Evolutionary conservation across 2,329 filamentous ascomycete species (phyloP), one percentile per base, ranked within the genome.

Genomic region (Neonectria magnoliae): DNA sequence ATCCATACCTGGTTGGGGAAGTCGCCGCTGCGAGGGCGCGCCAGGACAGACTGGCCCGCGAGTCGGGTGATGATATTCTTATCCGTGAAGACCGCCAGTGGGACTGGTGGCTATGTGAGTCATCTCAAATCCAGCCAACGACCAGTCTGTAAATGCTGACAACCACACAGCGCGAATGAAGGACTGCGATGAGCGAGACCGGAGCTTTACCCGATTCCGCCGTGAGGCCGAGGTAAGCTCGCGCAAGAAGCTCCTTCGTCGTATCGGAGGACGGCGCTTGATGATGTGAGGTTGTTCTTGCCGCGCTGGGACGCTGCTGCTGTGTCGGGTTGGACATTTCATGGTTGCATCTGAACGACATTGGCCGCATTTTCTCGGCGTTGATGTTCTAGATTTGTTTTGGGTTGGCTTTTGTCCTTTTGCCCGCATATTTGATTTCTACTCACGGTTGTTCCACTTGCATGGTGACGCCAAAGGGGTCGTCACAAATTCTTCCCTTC

Each of bases 1-100:
- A 92, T 68, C 90, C 89, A 0, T 84, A 89, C 61, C 80, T 92
- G 10, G 90, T 92, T 2, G 90, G 90, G 36, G 89, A 91, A 77
- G 83, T 84, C 55, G 90, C 89, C 4, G 90, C 90, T 2, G 81
- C 82, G 10, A 77, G 82, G 66, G 88, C 88, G 8, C 81, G 87
- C 47, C 78, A 79, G n/a, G 86, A 87, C 72, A 82, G 90, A 65
- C 76, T 90, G 29, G 82, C 83, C n/a, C 80, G 84, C 57, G 85
- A 90, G 77, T 82, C 81, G 42, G 82, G 82, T 1, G 84, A 85
- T 27, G 86, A 87, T 62, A 77, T 88, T 45, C 77, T 91, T 59
- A 77, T 85, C 47, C 79, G 82, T 33, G 87, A 90, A 77, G 86
- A 90, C 68, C 79, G 81, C 64, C 81, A 86, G 52, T 90, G 87